phyloP scores from a whole-genome alignment of 768 basidiomycete genomes.

The Piloderma croceum region DNA sequence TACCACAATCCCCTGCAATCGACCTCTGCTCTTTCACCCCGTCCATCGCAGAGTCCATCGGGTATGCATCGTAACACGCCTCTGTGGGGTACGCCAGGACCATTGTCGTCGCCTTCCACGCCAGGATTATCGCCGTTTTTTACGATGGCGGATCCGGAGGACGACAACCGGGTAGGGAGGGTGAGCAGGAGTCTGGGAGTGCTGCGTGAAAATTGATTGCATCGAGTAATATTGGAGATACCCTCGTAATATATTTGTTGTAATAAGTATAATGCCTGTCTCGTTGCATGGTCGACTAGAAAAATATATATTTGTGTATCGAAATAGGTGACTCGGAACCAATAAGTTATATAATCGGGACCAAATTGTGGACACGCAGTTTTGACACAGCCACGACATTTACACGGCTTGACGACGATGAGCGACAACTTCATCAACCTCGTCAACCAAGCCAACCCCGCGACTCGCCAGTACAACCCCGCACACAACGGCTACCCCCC shows the following conservation, averaged over 20 bases:
- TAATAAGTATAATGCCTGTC: background rate
- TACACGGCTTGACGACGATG: constrained; percentile 34
- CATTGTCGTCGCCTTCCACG: too few relatives aligned
- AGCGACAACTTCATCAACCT: constrained; percentile 70
- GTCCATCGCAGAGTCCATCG: too few relatives aligned
- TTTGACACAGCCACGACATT: background rate
- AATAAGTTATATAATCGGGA: background rate
- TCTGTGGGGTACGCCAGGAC: too few relatives aligned
- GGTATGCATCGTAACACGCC: too few relatives aligned
- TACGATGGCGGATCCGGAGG: too few relatives aligned
- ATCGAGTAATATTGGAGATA: too few relatives aligned
- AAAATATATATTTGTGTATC: background rate
- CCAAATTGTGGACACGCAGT: background rate
- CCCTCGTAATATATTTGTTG: background rate
- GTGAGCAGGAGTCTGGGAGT: too few relatives aligned
- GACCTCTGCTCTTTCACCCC: too few relatives aligned
- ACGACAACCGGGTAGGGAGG: too few relatives aligned
- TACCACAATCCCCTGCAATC: too few relatives aligned
- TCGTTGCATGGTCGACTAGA: background rate
- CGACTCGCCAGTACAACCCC: constrained; percentile 41
- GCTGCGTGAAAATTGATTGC: too few relatives aligned
- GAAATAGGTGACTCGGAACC: background rate
- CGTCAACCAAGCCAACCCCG: constrained; percentile 68
- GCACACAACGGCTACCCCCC: constrained; percentile 60
- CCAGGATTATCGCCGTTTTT: too few relatives aligned